Evolutionary conservation across 345 rosid species (phyloP).

Genomic region (Cardamine chenopodiifolia): DNA sequence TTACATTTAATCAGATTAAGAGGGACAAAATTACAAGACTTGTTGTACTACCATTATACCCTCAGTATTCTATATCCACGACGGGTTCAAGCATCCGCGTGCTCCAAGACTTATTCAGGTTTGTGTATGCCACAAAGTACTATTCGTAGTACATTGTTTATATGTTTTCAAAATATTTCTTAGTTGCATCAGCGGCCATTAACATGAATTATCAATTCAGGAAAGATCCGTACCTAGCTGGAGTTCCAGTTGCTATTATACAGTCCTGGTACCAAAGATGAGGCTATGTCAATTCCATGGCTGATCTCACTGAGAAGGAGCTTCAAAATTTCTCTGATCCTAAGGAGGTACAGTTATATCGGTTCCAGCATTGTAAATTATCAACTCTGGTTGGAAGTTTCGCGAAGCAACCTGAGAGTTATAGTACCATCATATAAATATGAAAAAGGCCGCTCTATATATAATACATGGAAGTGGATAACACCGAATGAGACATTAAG

Average conservation of each 20-base stretch:
- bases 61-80: slow-evolving; percentile 92
- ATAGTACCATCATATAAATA: slow-evolving; percentile 25
- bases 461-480: slow-evolving; percentile 24
- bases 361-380: slow-evolving; percentile 94
- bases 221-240: slow-evolving; percentile 70
- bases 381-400: slow-evolving; percentile 70
- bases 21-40: slow-evolving; percentile 78
- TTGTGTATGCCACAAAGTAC: slow-evolving; percentile 6
- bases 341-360: slow-evolving; percentile 59
- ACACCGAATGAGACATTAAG: slow-evolving; percentile 37
- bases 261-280: slow-evolving; percentile 85
- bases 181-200: slow-evolving; percentile 19
- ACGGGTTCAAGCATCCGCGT: slow-evolving; percentile 93
- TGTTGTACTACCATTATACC: slow-evolving; percentile 92
- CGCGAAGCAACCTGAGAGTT: slow-evolving; percentile 65
- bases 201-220: slow-evolving; percentile 52
- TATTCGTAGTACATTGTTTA: slow-evolving; percentile 23
- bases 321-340: slow-evolving; percentile 67
- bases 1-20: slow-evolving; percentile 58
- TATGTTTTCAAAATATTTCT: slow-evolving; percentile 42
- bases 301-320: slow-evolving; percentile 76
- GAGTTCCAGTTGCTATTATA: slow-evolving; percentile 75
- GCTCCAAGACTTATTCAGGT: slow-evolving; percentile 74
- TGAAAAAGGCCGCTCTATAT: slow-evolving; percentile 19
- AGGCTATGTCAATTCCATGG: slow-evolving; percentile 88